Percentiles rank a stretch among this genome's conserved stretches.
Conservation (phyloP, 805 yeast genomes). For the Metschnikowia cerradonensis region DNA sequence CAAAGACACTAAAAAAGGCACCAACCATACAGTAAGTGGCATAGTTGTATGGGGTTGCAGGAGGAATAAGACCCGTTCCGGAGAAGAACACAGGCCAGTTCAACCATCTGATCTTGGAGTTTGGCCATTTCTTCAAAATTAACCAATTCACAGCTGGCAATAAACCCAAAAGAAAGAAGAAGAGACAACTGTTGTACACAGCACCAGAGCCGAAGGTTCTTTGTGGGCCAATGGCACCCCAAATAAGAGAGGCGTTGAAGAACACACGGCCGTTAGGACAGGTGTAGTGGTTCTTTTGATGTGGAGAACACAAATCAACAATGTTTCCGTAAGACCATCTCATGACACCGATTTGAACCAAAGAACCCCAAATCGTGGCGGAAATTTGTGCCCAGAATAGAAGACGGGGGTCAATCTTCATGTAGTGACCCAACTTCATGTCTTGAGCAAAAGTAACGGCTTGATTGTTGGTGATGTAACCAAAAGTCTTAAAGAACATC, state of each 20-base stretch:
- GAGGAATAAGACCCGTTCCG: slow-evolving; percentile 62
- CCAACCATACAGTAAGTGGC: slow-evolving; percentile 47
- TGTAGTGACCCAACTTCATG: slow-evolving; percentile 43
- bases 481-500: slow-evolving; percentile 46
- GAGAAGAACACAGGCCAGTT: slow-evolving; percentile 42
- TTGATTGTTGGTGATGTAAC: slow-evolving; percentile 46
- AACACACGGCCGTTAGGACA: slow-evolving; percentile 41
- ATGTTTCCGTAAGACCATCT: slow-evolving; percentile 41
- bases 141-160: slow-evolving; percentile 37
- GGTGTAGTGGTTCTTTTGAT: slow-evolving; percentile 29
- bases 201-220: slow-evolving; percentile 16
- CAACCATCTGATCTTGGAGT: slow-evolving; percentile 27
- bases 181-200: slow-evolving; percentile 20
- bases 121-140: slow-evolving; percentile 41
- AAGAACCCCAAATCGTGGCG: slow-evolving; percentile 40
- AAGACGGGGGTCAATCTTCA: slow-evolving; percentile 39
- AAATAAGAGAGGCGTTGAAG: slow-evolving; percentile 41
- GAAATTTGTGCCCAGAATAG: slow-evolving; percentile 41
- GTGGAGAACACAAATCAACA: slow-evolving; percentile 30
- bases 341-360: slow-evolving; percentile 39
- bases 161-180: slow-evolving; percentile 37
- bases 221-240: slow-evolving; percentile 40
- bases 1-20: slow-evolving; percentile 33
- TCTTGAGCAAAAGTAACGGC: slow-evolving; percentile 48
- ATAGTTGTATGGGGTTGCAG: slow-evolving; percentile 69